Base-by-base conservation (phyloP, 176 grass and related monocot genomes). In the Metroxylon sagu region DNA sequence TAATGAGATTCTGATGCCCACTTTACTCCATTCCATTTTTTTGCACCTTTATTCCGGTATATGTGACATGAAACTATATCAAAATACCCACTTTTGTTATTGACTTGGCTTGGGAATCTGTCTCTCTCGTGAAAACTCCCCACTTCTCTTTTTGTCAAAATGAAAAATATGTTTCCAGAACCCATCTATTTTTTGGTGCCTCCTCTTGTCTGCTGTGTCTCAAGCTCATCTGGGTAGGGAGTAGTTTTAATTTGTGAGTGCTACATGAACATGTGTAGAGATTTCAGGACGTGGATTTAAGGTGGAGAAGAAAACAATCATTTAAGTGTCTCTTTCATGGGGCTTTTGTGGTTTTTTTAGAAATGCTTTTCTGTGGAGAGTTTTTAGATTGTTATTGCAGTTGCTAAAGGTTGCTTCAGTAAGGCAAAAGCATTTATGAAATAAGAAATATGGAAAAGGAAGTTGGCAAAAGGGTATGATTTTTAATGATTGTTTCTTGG, bases 91-190 rank as follows among this genome's bases (percentile, higher is more conserved):
- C 35, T 43, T 72, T 72, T 21, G 26, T 55, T 52, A 49, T 70
- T 58, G 60, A 54, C 50, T 76, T 76, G 21, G 72, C 60, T 82
- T 17, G 58, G 53, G 72, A 71, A 76, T 82, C 56, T 76, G 29
- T 69, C 60, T 52, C 17, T 49, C 26, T 71, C 16, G 53, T 28
- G 31, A 58, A 61, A 21, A 35, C 18, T 7, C 50, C 17, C 27
- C 27, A 39, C 16, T 71, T 64, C 30, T 60, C 48, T 35, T 52
- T 56, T 52, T 56, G 14, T 57, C 55, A 19, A 39, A 28, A 54
- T 52, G 62, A 53, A 18, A 18, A 29, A 55, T 81, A 39, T 67
- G 71, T 49, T 53, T 57, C 53, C 43, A 68, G 25, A 53, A 39
- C 1, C 12, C 17, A 23, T 72, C 18, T n/a, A 60, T 54, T 53